A percentile compares a stretch with the other conserved stretches of the same genome.
Evolutionary conservation across 176 grass and related monocot species (phyloP).

Genomic region (Raddia guianensis): DNA sequence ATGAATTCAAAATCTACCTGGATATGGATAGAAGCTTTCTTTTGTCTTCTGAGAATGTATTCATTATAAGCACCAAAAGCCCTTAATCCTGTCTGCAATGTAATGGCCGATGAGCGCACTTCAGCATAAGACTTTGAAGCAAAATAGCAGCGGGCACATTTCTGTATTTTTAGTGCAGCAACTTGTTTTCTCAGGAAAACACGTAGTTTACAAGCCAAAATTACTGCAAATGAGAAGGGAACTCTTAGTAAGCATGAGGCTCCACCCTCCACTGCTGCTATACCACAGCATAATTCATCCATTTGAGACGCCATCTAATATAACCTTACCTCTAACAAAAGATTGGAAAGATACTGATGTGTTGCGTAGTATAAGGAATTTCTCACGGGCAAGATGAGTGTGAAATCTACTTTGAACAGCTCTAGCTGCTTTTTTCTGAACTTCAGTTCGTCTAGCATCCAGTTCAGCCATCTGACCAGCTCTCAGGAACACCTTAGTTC

Average conservation of each 20-base stretch:
- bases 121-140: conserved; percentile 58
- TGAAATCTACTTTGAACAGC: conserved; percentile 65
- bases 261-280: conserved; percentile 12
- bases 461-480: conserved; percentile 98
- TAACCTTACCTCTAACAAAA: conserved; percentile 69
- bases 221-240: conserved; percentile 53
- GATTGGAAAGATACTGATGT: conserved; percentile 65
- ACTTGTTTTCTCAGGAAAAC: conserved; percentile 62
- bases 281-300: conserved; percentile 3
- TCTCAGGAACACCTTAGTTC: conserved; percentile 90
- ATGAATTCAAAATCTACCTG: conserved; percentile 56
- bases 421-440: conserved; percentile 71
- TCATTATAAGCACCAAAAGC: conserved; percentile 63
- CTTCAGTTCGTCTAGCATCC: conserved; percentile 93
- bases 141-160: conserved; percentile 52
- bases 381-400: conserved; percentile 64
- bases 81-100: conserved; percentile 75
- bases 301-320: conserved; percentile 6
- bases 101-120: conserved; percentile 61
- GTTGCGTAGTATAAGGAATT: conserved; percentile 54
- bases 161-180: conserved; percentile 75
- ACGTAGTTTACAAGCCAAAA: conserved; percentile 63
- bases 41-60: conserved; percentile 61
- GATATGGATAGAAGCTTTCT: conserved; percentile 66
- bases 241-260: conserved; percentile 19